These are phyloP conservation scores for Tolypocladium cylindrosporum DNA, from an alignment of 2,329 filamentous ascomycete genomes.

Conservation along the genomic window DNA sequence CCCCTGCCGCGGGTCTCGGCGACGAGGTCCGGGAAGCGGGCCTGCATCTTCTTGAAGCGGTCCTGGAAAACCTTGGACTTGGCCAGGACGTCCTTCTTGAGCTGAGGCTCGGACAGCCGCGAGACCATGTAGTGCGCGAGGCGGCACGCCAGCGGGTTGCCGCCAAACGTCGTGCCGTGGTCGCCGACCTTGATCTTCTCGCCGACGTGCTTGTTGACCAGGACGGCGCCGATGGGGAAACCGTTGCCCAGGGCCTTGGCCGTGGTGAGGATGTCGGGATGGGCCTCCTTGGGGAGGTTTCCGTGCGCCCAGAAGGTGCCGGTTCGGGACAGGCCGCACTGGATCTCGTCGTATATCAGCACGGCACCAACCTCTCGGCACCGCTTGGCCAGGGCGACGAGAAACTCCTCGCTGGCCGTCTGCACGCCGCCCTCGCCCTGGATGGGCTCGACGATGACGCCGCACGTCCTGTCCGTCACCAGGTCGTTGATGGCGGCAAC, in stretches of 20 bases:
- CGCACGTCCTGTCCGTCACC: slow-evolving; percentile 79
- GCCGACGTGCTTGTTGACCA: slow-evolving; percentile 28
- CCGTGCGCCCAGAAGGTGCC: slow-evolving; percentile 86
- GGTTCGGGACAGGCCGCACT: slow-evolving; percentile 83
- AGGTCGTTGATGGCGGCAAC: slow-evolving; percentile 58
- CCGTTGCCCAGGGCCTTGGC: slow-evolving; percentile 96
- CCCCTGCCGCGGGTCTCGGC: slow-evolving; percentile 74
- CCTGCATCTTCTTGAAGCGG: slow-evolving; percentile 36
- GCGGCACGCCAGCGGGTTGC: slow-evolving; percentile 77
- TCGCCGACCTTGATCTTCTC: slow-evolving; percentile 52
- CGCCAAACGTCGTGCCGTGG: slow-evolving; percentile 90
- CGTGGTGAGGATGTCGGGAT: slow-evolving; percentile 88
- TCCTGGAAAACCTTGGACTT: slow-evolving; percentile 47
- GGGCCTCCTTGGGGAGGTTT: slow-evolving; percentile 63
- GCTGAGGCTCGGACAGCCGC: slow-evolving; percentile 58
- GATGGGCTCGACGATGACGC: slow-evolving; percentile 93
- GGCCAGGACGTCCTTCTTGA: slow-evolving; percentile 59
- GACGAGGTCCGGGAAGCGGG: slow-evolving; percentile 56
- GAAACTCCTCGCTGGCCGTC: slow-evolving; percentile 71
- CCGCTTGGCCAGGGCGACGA: slow-evolving; percentile 70
- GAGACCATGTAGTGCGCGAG: slow-evolving; percentile 79
- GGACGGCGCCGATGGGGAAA: slow-evolving; percentile 76
- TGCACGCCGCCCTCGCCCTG: slow-evolving; percentile 94
- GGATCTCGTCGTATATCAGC: slow-evolving; percentile 93
- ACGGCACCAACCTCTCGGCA: slow-evolving; percentile 83